Evolutionary conservation across 192 early-diverging fungal genomes (phyloP).

Genomic region (Spinellus fusiger): DNA sequence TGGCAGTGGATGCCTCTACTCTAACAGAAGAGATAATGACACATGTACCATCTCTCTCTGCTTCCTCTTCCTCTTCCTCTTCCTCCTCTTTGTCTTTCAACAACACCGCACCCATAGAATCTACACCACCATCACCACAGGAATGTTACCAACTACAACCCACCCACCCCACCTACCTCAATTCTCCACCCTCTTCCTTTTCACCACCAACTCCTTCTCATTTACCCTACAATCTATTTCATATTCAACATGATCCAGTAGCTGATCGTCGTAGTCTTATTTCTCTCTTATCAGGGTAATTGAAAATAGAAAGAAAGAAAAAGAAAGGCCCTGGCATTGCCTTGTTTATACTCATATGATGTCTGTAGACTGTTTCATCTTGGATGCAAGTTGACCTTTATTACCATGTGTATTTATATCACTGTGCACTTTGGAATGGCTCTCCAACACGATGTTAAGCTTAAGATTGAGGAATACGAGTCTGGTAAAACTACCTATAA

Average conservation of each 20-base stretch:
- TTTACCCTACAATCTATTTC: no score
- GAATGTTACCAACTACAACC: background rate
- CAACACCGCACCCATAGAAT: background rate
- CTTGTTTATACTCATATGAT: background rate
- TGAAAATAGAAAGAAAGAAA: background rate
- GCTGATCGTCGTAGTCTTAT: background rate
- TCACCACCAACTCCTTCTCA: no score
- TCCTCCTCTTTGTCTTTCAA: background rate
- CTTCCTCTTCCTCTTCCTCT: background rate
- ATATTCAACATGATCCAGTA: background rate
- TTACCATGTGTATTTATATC: background rate
- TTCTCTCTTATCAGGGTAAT: background rate
- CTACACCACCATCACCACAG: background rate
- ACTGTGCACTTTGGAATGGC: background rate
- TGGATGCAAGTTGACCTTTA: background rate
- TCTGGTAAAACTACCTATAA: constrained; percentile 8
- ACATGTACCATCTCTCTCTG: background rate
- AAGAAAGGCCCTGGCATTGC: background rate
- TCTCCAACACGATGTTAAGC: constrained; percentile 2
- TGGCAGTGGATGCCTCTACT: background rate
- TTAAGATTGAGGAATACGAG: constrained; percentile 18
- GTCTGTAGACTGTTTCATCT: background rate
- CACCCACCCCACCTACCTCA: background rate
- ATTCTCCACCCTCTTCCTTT: no score
- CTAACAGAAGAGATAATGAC: background rate